Base-by-base conservation (phyloP, 2,329 filamentous ascomycete genomes). In the Helicocarpus griseus region DNA sequence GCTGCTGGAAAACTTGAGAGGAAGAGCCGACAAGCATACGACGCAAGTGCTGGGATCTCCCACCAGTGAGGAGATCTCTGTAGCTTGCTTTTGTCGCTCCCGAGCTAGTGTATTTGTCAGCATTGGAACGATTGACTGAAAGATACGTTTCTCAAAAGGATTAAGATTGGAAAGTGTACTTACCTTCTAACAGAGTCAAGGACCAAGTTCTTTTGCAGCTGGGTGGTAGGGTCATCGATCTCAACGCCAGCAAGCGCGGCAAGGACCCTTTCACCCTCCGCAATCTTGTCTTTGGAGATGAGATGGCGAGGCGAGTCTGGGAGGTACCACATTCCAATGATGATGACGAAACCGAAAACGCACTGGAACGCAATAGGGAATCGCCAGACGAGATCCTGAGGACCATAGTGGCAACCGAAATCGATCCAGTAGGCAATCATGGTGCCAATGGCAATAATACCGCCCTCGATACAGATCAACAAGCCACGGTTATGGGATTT, bases 391-490 rank as follows among this genome's bases (percentile, higher is more conserved):
- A 68, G 43, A 29, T 58, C 56, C 33, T 39, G 36, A 3, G 46
- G 26, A 8, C 40, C 52, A 48, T 61, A 63, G 6, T 44, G 57
- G n/a, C 58, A 65, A 38, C 69, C 69, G 49, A 67, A 73, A 38
- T 71, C 68, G 50, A 70, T 64, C 70, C 71, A 74, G 58, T 74
- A 73, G 2, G 71, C 69, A 44, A 75, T 72, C 3, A 72, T 57
- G 0, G 68, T 72, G 9, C 72, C 72, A 46, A 73, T 67, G 2
- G 71, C 69, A 22, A 73, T 70, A 19, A 68, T 61, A 48, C 71
- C 73, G 53, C 69, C 73, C 59, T 71, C 77, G 51, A 80, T 76
- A 58, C 77, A 79, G 55, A 81, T 78, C 43, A 81, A 65, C n/a
- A 78, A 71, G 44, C 78, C 78, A 46, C 77, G 72, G 60, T 78